These are phyloP conservation scores for Aspergillus viridinutans DNA, from an alignment of 2,329 filamentous ascomycete species.

Conservation along the genomic window DNA sequence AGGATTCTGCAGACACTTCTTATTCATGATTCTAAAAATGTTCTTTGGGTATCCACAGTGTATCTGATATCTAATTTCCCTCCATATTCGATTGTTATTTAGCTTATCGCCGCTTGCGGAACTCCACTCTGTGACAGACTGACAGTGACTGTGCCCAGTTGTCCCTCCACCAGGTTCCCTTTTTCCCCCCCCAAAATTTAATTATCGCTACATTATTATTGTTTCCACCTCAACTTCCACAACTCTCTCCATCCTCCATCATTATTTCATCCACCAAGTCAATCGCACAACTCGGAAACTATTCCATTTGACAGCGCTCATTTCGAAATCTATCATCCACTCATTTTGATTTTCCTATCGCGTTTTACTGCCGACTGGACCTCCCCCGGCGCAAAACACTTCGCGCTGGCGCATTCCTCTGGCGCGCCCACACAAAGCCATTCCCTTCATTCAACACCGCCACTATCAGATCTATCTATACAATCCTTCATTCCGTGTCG, in stretches of 20 bases:
- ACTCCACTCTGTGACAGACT: neutral
- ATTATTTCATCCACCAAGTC: conserved; percentile 60
- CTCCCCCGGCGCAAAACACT: conserved; percentile 31
- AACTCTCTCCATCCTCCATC: conserved; percentile 48
- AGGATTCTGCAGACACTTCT: neutral
- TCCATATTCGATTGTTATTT: conserved; percentile 7
- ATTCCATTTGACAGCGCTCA: conserved; percentile 22
- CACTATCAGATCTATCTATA: conserved; percentile 4
- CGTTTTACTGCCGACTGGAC: conserved; percentile 19
- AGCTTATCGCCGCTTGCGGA: neutral
- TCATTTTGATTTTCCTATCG: conserved; percentile 16
- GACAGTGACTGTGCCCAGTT: too few species aligned
- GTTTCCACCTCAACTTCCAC: conserved; percentile 3
- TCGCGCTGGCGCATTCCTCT: conserved; percentile 5
- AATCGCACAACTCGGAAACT: conserved; percentile 30
- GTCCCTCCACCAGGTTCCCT: neutral
- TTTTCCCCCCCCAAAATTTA: neutral
- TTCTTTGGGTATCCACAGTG: conserved; percentile 2
- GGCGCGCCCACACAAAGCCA: conserved; percentile 18
- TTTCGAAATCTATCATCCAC: conserved; percentile 2
- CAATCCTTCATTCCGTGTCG: neutral
- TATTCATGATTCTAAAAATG: neutral
- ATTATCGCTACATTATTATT: neutral
- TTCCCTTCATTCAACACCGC: conserved; percentile 9
- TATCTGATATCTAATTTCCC: conserved; percentile 6